Evolutionary conservation across 371 early-diverging fungal genomes (phyloP), one percentile per base, ranked within the genome.

Genomic region (Mucor saturninus): DNA sequence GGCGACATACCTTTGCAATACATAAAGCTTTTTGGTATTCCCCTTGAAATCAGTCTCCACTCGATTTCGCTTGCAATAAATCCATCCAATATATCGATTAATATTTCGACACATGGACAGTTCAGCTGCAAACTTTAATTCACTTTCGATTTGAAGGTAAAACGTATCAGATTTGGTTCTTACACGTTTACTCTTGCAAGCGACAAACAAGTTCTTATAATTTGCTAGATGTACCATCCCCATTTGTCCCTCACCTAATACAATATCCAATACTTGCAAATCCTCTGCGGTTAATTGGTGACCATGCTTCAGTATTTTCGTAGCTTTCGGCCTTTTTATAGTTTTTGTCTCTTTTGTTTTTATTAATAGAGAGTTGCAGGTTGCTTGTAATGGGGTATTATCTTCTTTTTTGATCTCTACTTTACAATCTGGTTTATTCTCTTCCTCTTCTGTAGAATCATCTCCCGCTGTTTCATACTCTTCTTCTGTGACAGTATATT

Each of bases 201-300:
- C 78, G 2, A 77, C 71, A 3, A 11, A 49, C 0, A 75, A 7
- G 4, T 61, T 59, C 3, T 29, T 37, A 39, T 75, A 74, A 1
- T 32, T 50, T 0, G 65, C 78, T 4, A 67, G 11, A 14, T 55
- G 31, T 0, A 77, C 78, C 5, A 56, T 46, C 6, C 75, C 73
- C 0, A 56, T 56, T 26, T 75, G 67, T 0, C 78, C 78, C 53
- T 73, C 75, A 0, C 78, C 78, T 1, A 77, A 28, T 0, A 65
- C 28, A 1, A 35, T 15, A 2, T 66, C 58, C 10, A 51, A 54
- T 10, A 67, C 35, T 0, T 40, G 11, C 6, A 65, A 15, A 4
- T 54, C 26, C 4, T 37, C 32, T 43, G 8, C 14, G 2, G 43
- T 2, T 14, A 43, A 3, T 2, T 7, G 15, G 2, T n/a, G 11